Evolutionary conservation across 202 grass and related monocot genomes (phyloP).

Genomic region (Zizania palustris): DNA sequence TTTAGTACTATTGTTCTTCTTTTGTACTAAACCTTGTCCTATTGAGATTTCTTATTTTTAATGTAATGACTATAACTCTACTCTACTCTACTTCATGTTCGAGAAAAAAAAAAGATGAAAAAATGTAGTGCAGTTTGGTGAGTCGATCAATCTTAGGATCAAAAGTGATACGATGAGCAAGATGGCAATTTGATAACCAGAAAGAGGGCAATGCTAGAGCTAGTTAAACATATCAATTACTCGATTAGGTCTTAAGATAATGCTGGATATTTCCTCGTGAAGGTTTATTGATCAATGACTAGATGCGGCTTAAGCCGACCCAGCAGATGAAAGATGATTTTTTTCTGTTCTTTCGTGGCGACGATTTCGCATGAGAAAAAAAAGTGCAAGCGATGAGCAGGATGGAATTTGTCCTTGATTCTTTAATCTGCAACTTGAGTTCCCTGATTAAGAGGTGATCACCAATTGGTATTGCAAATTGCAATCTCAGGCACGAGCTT

Average conservation of each 20-base stretch:
- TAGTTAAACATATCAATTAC: constrained; percentile 28
- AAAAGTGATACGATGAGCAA: background rate
- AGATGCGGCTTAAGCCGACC: constrained; percentile 24
- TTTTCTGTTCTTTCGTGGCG: background rate
- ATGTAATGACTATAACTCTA: too few species aligned
- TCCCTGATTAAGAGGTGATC: background rate
- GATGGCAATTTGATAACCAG: background rate
- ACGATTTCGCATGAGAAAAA: constrained; percentile 20
- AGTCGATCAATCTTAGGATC: background rate
- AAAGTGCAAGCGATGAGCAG: background rate
- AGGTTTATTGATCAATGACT: constrained; percentile 29
- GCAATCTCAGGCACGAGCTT: background rate
- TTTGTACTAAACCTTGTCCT: too few species aligned
- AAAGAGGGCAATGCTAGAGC: background rate
- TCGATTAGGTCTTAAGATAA: constrained; percentile 35
- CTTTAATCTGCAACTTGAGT: constrained; percentile 11
- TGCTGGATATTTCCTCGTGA: constrained; percentile 19
- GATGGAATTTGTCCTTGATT: constrained; percentile 24
- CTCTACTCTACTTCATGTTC: too few species aligned
- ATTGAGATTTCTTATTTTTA: too few species aligned
- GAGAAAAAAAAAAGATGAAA: too few species aligned
- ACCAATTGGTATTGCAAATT: too few species aligned
- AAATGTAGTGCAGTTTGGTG: background rate
- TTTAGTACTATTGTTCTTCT: too few species aligned
- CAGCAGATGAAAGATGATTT: background rate